Base-by-base conservation (phyloP, 495 filamentous ascomycete species). In the Aspergillus mulundensis region DNA sequence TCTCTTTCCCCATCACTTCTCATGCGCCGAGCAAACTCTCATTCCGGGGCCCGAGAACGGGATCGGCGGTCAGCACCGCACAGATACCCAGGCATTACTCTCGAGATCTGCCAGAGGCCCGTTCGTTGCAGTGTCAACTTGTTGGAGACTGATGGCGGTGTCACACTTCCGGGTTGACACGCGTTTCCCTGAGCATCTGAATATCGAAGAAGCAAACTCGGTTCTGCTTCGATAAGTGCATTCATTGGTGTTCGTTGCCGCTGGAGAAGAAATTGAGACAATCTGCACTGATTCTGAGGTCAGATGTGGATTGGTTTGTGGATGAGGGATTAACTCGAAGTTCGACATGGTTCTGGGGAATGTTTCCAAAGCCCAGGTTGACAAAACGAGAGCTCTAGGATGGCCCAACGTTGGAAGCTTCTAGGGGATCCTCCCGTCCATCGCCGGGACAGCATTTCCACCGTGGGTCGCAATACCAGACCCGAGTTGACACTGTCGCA, bases 141-240 rank as follows among this genome's bases (percentile, higher is more conserved):
- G n/a, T n/a, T 21, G 14, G 28, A 52, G 58, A 6, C 32, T 10
- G 32, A 14, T 36, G 60, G 41, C 50, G 50, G 16, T 15, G 52
- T 63, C 56, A 60, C 53, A 66, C 58, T 63, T 58, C 60, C 18
- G 54, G 54, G 25, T 54, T 25, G 23, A 3, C 41, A 32, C 3
- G 25, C 21, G 7, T 48, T 40, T 7, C 36, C 28, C 38, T 41
- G 24, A 49, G 20, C 51, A 30, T 4, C 44, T 38, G 18, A 44
- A 45, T 48, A 42, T 59, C 25, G 43, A 50, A 38, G 10, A 30
- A 11, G 19, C 10, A 36, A 36, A 5, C 20, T 50, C 30, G 16
- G 16, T 11, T 50, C 21, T 11, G 46, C 38, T 15, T 18, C 32
- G 39, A 39, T 14, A 18, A 30, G 30, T 15, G 32, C 14, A 16